These are phyloP conservation scores for Corymbia calophylla DNA, from an alignment of 441 rosid species.

Conservation along the genomic window DNA sequence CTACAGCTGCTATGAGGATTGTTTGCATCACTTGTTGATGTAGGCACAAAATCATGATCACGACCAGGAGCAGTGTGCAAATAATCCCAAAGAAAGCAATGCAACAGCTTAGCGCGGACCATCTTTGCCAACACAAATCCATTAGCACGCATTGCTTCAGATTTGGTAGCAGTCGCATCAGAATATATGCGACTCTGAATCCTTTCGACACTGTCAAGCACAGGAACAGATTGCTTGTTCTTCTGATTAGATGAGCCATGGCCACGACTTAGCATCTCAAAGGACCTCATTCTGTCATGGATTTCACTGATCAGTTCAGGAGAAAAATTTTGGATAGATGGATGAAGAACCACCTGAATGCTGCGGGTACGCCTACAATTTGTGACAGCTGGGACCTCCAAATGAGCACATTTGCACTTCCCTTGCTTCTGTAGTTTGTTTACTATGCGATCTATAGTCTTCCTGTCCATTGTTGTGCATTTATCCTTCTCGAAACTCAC, in stretches of 20 bases:
- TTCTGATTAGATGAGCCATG: conserved; percentile 49
- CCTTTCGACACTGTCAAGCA: conserved; percentile 67
- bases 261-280: conserved; percentile 73
- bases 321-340: conserved; percentile 58
- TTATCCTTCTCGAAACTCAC: conserved; percentile 76
- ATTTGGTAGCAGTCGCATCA: conserved; percentile 42
- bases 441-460: conserved; percentile 69
- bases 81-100: conserved; percentile 77
- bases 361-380: conserved; percentile 68
- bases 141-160: conserved; percentile 86
- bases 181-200: conserved; percentile 39
- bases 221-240: conserved; percentile 51
- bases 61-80: conserved; percentile 46
- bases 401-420: conserved; percentile 53
- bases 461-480: conserved; percentile 70
- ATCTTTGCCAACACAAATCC: conserved; percentile 95
- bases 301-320: conserved; percentile 59
- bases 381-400: conserved; percentile 73
- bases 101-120: conserved; percentile 87
- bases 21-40: conserved; percentile 7
- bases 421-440: conserved; percentile 85
- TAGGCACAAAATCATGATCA: conserved; percentile 31
- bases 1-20: conserved; percentile 32
- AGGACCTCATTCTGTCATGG: conserved; percentile 67
- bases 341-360: conserved; percentile 70